These are phyloP conservation scores for Willaertia magna DNA, from an alignment of 208 protist genomes.

Conservation along the genomic window DNA sequence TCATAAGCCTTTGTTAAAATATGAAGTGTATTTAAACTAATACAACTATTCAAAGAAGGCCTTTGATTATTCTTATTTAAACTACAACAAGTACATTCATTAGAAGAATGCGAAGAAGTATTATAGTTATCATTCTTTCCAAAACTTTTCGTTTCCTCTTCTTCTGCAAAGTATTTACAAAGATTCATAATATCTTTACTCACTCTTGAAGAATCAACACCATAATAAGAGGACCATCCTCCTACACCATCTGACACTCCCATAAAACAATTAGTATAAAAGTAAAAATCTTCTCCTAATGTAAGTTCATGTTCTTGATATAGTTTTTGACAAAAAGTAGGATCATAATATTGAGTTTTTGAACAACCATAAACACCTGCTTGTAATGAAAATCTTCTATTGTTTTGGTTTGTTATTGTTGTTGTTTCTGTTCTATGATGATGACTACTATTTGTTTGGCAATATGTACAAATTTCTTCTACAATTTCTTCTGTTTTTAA, in stretches of 20 bases:
- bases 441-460: too few species aligned
- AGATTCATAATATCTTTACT: not conserved
- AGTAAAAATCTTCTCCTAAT: not conserved
- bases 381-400: not conserved
- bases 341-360: not conserved
- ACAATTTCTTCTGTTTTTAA: too few species aligned
- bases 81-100: too few species aligned
- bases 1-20: not conserved
- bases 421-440: too few species aligned
- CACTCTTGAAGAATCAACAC: not conserved
- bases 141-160: not conserved
- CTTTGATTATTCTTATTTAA: too few species aligned
- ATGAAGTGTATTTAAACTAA: not conserved
- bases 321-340: not conserved
- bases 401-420: not conserved
- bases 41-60: too few species aligned
- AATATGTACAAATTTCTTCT: too few species aligned
- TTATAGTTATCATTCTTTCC: too few species aligned
- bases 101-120: too few species aligned
- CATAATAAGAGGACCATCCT: not conserved
- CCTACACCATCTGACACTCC: not conserved
- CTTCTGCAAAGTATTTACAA: not conserved
- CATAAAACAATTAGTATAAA: not conserved
- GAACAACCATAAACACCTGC: not conserved
- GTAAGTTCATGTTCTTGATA: not conserved